Evolutionary conservation across 2,329 filamentous ascomycete species (phyloP).

Genomic region (Fusarium compactum): DNA sequence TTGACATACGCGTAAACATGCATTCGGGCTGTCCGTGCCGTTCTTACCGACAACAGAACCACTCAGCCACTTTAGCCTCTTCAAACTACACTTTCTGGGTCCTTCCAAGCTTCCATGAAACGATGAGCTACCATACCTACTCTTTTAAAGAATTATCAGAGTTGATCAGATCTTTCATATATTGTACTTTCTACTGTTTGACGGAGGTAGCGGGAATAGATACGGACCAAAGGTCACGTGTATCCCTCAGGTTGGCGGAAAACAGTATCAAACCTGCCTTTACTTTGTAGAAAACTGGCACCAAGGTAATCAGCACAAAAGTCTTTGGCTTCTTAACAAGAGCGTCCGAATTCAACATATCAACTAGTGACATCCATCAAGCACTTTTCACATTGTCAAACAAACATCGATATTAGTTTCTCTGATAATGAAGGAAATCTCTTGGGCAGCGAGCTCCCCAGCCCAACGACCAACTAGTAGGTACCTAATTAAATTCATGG

Average conservation of each 20-base stretch:
- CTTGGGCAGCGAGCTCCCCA: background rate
- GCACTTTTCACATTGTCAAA: background rate
- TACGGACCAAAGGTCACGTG: slow-evolving; percentile 7
- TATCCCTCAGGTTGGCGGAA: background rate
- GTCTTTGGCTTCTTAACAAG: background rate
- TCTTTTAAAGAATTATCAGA: background rate
- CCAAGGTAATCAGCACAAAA: background rate
- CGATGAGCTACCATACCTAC: background rate
- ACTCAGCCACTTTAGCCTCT: slow-evolving; percentile 11
- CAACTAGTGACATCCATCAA: background rate
- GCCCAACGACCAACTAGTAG: background rate
- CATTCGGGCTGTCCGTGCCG: slow-evolving; percentile 24
- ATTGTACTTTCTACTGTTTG: background rate
- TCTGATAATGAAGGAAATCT: background rate
- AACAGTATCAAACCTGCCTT: background rate
- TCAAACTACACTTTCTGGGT: background rate
- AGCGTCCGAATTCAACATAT: background rate
- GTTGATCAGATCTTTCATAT: background rate
- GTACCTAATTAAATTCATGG: background rate
- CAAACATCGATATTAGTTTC: background rate
- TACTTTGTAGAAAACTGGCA: background rate
- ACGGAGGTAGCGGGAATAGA: background rate
- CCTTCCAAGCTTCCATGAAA: background rate
- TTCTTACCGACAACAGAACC: slow-evolving; percentile 21
- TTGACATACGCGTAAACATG: slow-evolving; percentile 7